Base-by-base conservation (phyloP, 2,329 filamentous ascomycete genomes). In the Scytalidium sp. region DNA sequence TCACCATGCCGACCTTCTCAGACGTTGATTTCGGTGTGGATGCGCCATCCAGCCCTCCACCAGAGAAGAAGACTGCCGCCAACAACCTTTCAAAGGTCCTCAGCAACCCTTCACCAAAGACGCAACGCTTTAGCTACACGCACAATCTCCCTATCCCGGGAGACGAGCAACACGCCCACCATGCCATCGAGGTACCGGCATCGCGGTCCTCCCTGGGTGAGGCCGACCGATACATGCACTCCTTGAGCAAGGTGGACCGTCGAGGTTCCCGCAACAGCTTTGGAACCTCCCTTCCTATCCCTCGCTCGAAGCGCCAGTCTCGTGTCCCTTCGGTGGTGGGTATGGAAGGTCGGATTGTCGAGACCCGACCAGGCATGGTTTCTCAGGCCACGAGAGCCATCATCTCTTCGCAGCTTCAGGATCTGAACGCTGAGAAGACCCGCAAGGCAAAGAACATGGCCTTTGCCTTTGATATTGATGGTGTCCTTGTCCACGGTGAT, bases 401-500 rank as follows among this genome's bases (percentile, higher is more conserved):
- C 53, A 72, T 90, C 53, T 84, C 83, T 32, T 80, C 83, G 3
- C 85, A 88, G 68, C 75, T 88, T 19, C 87, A 90, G 70, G 81
- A 84, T 55, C 73, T 89, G 56, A 75, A 79, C 58, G 69, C 77
- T 50, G 79, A 84, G 59, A 88, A 87, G 72, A 85, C 87, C 15
- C 70, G 71, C 23, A 78, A 79, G 50, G 86, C 85, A 51, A 90
- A 90, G 77, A 84, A 90, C 72, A 89, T 90, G 85, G 84, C 85
- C 6, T 91, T 91, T 57, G 87, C 85, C 61, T 92, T 91, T 56
- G 88, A 91, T 66, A 85, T 85, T 54, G 83, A 90, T 60, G 87
- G 86, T 73, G 86, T 90, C 51, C 75, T 90, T 20, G 85, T 88
- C 50, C 85, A 88, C 68, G 85, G 85, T 62, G 84, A 86, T 69